Base-by-base conservation (phyloP, 2,329 filamentous ascomycete genomes). In the Diaporthe citrichinensis region DNA sequence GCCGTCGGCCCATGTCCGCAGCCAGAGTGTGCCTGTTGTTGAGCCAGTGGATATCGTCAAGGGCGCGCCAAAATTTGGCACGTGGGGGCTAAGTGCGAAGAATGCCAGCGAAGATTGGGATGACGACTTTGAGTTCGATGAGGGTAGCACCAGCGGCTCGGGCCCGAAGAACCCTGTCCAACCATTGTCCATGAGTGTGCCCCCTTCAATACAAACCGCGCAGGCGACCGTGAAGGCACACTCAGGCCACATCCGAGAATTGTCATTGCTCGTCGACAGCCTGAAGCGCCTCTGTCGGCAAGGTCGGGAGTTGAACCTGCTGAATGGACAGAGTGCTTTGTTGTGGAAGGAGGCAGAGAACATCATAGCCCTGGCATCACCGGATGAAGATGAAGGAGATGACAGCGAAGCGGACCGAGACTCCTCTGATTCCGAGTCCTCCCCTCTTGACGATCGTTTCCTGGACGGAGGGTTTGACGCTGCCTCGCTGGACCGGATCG, bases 21-120 rank as follows among this genome's bases (percentile, higher is more conserved):
- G 94, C 81, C 94, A 96, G 82, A 96, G 94, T 82, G 94, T 96
- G 2, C 94, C 94, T 20, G 89, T 91, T 4, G 92, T 92, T 46
- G 94, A 95, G 79, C 84, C 79, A 83, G 87, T 84, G 77, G 93
- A 89, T 82, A 88, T 83, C 81, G 83, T 83, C 80, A 93, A 85
- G 83, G 87, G 83, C 80, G 77, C 90, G 2, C 86, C 89, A 72
- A 96, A 95, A 80, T 96, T 95, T 80, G 93, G 94, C 58, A 96
- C 94, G 1, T 96, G 94, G 94, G 94, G 94, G 3, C 85, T 95
- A 57, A 92, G 93, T n/a, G 92, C 91, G 77, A 96, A 96, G 83
- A 93, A 91, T 23, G 92, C 92, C 15, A 96, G 93, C 77, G 95
- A 97, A 82, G 94, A 97, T 80, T 97, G 95, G 95, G 95, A 96